Base-by-base conservation (phyloP, 2,329 filamentous ascomycete genomes). In the Aspergillus fructus region DNA sequence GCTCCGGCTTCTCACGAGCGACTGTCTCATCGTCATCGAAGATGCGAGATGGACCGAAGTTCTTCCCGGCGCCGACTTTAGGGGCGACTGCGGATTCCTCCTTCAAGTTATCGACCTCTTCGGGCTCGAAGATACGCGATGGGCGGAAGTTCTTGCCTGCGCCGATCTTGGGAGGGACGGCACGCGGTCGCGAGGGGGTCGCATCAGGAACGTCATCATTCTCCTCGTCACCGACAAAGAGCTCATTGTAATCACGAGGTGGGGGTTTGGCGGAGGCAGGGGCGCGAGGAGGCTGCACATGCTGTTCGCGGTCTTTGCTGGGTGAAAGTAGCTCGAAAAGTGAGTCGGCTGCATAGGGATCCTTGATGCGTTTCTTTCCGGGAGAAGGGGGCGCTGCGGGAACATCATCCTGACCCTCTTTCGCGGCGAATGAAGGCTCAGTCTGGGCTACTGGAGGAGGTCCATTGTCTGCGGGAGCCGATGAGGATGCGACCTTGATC, bases 291-390 rank as follows among this genome's bases (percentile, higher is more conserved):
- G 88, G 72, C 76, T 86, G 74, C 21, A 87, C 82, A 56, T 84
- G 80, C 59, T 72, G 76, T 17, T 39, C 19, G 49, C 63, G 50
- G 37, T 63, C 61, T 59, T 87, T 82, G 48, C 82, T 79, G 84
- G 69, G 72, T 79, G 68, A 91, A 83, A 68, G 86, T 46, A 89
- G 81, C 37, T 85, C 84, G 71, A 94, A 96, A 21, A 96, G 82
- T 41, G 89, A 85, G 12, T 71, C 71, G 21, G 74, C 75, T 4
- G 73, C 69, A 48, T 78, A 70, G 0, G 79, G 78, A 57, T 78
- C 76, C 58, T 71, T 76, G 62, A 76, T 73, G 60, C 68, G 62
- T 64, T 68, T 75, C 67, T 77, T 78, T 58, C 69, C 72, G 0
- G 76, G 74, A 37, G 75, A 77, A 24, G 63, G 58, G 41, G 63